Evolutionary conservation across 2,329 filamentous ascomycete genomes (phyloP).

Genomic region (Escovopsis sp.): DNA sequence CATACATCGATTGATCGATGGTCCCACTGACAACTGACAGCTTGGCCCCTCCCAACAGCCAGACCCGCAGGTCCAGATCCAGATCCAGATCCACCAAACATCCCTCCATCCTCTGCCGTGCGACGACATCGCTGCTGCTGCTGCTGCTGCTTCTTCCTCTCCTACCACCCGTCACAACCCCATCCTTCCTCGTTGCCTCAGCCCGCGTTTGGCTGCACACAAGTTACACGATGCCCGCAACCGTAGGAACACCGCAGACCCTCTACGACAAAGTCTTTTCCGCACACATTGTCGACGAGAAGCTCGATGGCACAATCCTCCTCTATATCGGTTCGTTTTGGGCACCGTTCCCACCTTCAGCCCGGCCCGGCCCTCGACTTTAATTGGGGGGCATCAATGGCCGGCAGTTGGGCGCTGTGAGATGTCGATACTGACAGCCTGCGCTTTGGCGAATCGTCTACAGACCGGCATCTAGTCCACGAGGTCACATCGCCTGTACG

Average conservation of each 20-base stretch:
- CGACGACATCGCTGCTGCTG: too few relatives aligned
- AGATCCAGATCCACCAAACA: too few relatives aligned
- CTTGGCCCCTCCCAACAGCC: too few relatives aligned
- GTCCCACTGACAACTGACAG: too few relatives aligned
- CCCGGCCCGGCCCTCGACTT: neutral
- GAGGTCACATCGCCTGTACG: conserved; percentile 92
- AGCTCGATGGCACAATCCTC: conserved; percentile 80
- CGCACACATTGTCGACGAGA: conserved; percentile 88
- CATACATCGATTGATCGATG: too few relatives aligned
- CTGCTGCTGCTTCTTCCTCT: neutral
- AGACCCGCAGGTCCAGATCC: too few relatives aligned
- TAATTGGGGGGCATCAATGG: too few relatives aligned
- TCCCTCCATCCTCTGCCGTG: too few relatives aligned
- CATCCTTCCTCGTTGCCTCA: neutral
- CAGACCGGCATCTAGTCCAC: conserved; percentile 90
- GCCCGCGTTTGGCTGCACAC: neutral
- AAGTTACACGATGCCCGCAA: conserved; percentile 54
- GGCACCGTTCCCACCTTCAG: neutral
- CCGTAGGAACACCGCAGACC: conserved; percentile 59
- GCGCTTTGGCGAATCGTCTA: neutral
- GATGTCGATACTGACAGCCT: conserved; percentile 1
- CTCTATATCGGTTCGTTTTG: conserved; percentile 70
- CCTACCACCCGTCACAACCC: neutral
- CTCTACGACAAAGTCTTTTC: conserved; percentile 97
- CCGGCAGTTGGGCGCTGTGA: too few relatives aligned